A percentile compares a stretch with the other conserved stretches of the same genome.
Conservation (phyloP, 768 basidiomycete species). For the Imleria badia region DNA sequence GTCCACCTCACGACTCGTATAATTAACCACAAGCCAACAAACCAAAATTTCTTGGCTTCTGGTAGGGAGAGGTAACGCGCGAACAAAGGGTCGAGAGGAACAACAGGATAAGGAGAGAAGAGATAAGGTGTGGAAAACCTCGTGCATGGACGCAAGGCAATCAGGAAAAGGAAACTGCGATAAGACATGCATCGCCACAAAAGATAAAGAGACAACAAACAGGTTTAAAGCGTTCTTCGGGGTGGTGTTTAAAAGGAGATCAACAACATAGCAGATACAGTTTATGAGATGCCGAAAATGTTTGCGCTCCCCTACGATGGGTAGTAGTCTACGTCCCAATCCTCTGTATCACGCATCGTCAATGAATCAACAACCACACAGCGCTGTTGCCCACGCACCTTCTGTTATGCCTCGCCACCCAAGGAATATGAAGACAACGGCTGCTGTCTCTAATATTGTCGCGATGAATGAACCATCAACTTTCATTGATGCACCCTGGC, state of each 20-base stretch:
- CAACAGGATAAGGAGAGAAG: background rate
- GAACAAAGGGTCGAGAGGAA: slow-evolving; percentile 1
- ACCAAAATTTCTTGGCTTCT: background rate
- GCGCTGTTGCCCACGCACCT: slow-evolving; percentile 45
- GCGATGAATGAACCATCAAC: slow-evolving; percentile 88
- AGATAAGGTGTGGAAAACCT: slow-evolving; percentile 1
- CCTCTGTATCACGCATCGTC: slow-evolving; percentile 31
- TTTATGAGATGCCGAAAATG: background rate
- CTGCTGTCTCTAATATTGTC: slow-evolving; percentile 77
- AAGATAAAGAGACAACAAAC: slow-evolving; percentile 1
- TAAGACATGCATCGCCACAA: slow-evolving; percentile 9
- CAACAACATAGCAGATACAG: slow-evolving; percentile 14
- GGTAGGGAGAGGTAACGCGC: slow-evolving; percentile 3
- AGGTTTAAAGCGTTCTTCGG: slow-evolving; percentile 4
- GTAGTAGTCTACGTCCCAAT: slow-evolving; percentile 55
- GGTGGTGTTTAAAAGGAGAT: slow-evolving; percentile 3
- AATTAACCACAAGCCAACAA: background rate
- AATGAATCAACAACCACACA: background rate
- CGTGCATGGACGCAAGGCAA: background rate
- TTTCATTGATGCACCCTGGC: slow-evolving; percentile 59
- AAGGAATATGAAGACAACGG: slow-evolving; percentile 64
- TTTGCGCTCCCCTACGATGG: slow-evolving; percentile 29
- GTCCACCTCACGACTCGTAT: slow-evolving; percentile 8
- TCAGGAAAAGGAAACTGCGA: background rate
- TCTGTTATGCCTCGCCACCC: slow-evolving; percentile 93